Conservation (phyloP, 1,284 basidiomycete genomes). For the Ceratobasidium sp. region DNA sequence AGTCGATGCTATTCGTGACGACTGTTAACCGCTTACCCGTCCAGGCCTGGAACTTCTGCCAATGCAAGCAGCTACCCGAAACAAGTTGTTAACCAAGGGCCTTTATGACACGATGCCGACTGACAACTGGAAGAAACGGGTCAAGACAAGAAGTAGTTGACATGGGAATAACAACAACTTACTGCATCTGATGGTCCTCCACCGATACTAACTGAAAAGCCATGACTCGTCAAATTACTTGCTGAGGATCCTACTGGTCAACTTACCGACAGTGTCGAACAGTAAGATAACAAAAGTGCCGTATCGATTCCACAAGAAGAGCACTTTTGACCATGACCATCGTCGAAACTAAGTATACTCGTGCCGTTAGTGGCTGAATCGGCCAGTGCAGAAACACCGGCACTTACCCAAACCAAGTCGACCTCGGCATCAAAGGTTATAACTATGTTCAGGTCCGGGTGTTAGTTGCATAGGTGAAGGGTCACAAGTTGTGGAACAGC, state of each 20-base stretch:
- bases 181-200: slow-evolving; percentile 41
- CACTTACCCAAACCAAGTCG: slow-evolving; percentile 34
- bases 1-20: background rate
- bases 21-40: slow-evolving; percentile 32
- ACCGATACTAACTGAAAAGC: slow-evolving; percentile 24
- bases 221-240: background rate
- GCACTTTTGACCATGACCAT: slow-evolving; percentile 41
- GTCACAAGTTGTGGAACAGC: background rate
- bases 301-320: slow-evolving; percentile 43
- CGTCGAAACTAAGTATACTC: slow-evolving; percentile 19
- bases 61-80: slow-evolving; percentile 34
- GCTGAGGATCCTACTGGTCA: too few species aligned
- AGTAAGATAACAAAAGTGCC: slow-evolving; percentile 37
- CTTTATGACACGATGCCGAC: background rate
- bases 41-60: slow-evolving; percentile 45
- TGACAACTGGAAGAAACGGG: slow-evolving; percentile 28
- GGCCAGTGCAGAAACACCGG: too few species aligned
- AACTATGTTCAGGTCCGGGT: background rate
- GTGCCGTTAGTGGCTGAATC: background rate
- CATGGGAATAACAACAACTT: slow-evolving; percentile 12
- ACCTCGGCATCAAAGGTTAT: slow-evolving; percentile 28
- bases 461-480: slow-evolving; percentile 3
- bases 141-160: slow-evolving; percentile 11
- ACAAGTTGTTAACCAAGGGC: background rate
- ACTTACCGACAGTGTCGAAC: slow-evolving; percentile 42